Evolutionary conservation across 2,329 filamentous ascomycete species (phyloP).

Genomic region (Trichoderma oligosporum): DNA sequence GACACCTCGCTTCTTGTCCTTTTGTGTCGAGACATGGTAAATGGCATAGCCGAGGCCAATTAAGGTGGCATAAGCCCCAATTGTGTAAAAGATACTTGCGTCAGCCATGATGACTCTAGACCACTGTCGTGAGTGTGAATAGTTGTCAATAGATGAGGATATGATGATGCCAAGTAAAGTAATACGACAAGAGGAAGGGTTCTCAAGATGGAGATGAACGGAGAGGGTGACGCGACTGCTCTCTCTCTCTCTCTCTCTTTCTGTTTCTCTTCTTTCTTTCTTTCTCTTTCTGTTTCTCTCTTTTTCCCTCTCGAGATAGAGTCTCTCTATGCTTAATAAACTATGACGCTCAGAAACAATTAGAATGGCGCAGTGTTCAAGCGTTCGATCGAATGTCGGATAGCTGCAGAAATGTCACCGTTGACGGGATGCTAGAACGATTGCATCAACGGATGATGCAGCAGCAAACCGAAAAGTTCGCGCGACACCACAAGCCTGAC

Average conservation of each 20-base stretch:
- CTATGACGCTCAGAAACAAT: background rate
- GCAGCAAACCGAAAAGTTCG: constrained; percentile 4
- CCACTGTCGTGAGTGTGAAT: background rate
- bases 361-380: background rate
- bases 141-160: background rate
- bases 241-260: background rate
- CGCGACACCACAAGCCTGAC: constrained; percentile 6
- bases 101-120: constrained; percentile 32
- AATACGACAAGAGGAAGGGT: background rate
- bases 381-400: constrained; percentile 15
- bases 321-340: background rate
- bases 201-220: background rate
- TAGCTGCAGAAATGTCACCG: constrained; percentile 8
- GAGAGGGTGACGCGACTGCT: background rate
- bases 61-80: constrained; percentile 37
- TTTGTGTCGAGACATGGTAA: constrained; percentile 37
- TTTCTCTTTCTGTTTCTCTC: background rate
- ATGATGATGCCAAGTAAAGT: background rate
- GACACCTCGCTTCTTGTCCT: constrained; percentile 32
- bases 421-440: constrained; percentile 10
- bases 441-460: constrained; percentile 16
- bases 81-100: constrained; percentile 34
- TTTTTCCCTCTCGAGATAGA: background rate
- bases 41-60: constrained; percentile 35
- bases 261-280: background rate